Conservation (phyloP, 1,139 yeast species). For the Debaryomyces subglobosus region DNA sequence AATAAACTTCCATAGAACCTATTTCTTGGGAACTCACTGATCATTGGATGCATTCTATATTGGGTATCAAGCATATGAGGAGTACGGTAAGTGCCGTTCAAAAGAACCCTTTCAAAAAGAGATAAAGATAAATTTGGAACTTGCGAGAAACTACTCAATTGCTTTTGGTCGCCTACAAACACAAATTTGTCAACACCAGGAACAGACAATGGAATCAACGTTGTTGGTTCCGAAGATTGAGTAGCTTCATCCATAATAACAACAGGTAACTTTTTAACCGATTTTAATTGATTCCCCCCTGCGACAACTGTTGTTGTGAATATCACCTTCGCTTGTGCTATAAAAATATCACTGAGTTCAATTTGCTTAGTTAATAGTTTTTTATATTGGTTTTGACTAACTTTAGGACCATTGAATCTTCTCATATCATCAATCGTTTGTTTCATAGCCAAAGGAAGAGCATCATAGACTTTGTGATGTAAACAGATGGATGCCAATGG, state of each 20-base stretch:
- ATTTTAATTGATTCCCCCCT: conserved; percentile 64
- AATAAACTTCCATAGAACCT: conserved; percentile 57
- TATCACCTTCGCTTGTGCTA: conserved; percentile 68
- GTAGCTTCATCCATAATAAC: conserved; percentile 67
- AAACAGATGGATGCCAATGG: conserved; percentile 61
- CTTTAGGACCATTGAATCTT: conserved; percentile 41
- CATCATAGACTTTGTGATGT: conserved; percentile 59
- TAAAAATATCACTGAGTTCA: conserved; percentile 49
- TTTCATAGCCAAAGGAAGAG: conserved; percentile 47
- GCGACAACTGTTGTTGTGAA: conserved; percentile 75
- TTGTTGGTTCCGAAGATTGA: conserved; percentile 71
- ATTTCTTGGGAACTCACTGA: conserved; percentile 63
- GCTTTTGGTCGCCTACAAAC: conserved; percentile 74
- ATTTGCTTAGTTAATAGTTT: conserved; percentile 49
- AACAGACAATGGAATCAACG: conserved; percentile 69
- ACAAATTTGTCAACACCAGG: conserved; percentile 68
- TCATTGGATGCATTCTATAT: conserved; percentile 72
- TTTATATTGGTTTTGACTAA: conserved; percentile 46
- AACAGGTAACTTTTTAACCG: conserved; percentile 59
- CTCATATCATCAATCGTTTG: conserved; percentile 48
- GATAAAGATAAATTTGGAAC: conserved; percentile 63
- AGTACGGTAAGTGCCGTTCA: conserved; percentile 56
- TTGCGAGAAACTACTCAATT: conserved; percentile 66
- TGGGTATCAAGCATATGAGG: conserved; percentile 74
- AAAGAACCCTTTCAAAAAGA: conserved; percentile 58